Evolutionary conservation across 2,329 filamentous ascomycete species (phyloP), one percentile per base, ranked within the genome.

Genomic region (Colletotrichum chlorophyti): DNA sequence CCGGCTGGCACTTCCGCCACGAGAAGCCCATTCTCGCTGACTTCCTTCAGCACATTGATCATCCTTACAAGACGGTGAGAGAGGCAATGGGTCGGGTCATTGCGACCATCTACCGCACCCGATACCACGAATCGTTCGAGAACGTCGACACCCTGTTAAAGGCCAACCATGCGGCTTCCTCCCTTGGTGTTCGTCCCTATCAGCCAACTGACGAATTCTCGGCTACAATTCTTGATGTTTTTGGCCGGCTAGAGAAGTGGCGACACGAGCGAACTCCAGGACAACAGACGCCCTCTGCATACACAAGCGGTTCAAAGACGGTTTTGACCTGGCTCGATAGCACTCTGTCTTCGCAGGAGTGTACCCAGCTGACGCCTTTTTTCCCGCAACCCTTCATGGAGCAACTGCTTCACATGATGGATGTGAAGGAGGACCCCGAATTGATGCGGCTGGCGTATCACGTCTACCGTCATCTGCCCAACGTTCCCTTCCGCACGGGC

Each of bases 351-450:
- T 96, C 92, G 1, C 91, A 96, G 63, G 95, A 98, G 71, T 99
- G 95, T 74, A 96, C 87, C 0, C 90, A 95, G 69, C 84, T 99
- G 12, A 86, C 96, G 15, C 87, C 89, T 4, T 98, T 97, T 83
- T 98, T 99, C 79, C 90, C 93, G 0, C 84, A 91, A 31, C 82
- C 90, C 0, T 94, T 98, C 69, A 95, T 96, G 72, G 91, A 95
- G 67, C 91, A 97, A 71, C 84, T 99, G 12, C 79, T 99, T 49
- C 93, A 99, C 79, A 99, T 99, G 95, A 99, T 99, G 94, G 95
- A 99, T 69, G 92, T 99, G 72, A 98, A 98, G 73, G 95, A 99
- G 73, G 95, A 99, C 68, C 93, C 92, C 0, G 96, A 99, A 73
- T 83, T 99, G 2, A 96, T 97, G 80, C 89, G 91, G 9, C 83